phyloP scores from a whole-genome alignment of 2,329 filamentous ascomycete species.

The Fusarium metavorans region DNA sequence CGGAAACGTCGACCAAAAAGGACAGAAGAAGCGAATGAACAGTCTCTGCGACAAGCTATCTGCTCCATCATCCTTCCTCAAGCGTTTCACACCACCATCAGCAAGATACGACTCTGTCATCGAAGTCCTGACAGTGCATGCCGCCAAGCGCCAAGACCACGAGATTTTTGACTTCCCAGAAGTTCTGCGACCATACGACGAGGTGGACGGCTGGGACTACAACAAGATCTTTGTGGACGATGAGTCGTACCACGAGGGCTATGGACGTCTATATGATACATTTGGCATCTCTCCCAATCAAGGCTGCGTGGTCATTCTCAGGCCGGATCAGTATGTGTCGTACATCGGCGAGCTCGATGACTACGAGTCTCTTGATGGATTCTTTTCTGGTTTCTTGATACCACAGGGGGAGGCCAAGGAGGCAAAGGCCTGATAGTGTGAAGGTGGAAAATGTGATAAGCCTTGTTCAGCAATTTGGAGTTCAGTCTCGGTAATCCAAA shows the following conservation, averaged over 20 bases:
- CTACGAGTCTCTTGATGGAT: neutral
- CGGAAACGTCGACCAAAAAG: conserved; percentile 62
- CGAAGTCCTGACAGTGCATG: conserved; percentile 72
- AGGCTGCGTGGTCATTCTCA: conserved; percentile 69
- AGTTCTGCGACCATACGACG: conserved; percentile 53
- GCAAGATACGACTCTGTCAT: conserved; percentile 53
- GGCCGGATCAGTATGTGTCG: conserved; percentile 76
- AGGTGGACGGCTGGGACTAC: conserved; percentile 66
- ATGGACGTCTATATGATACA: conserved; percentile 63
- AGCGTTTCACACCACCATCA: conserved; percentile 13
- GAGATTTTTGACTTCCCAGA: conserved; percentile 65
- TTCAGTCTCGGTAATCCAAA: neutral
- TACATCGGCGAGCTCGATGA: conserved; percentile 31
- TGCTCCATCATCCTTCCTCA: conserved; percentile 49
- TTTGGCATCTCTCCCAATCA: conserved; percentile 66
- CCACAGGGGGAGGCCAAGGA: neutral
- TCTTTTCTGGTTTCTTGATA: conserved; percentile 1
- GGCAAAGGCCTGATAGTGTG: neutral
- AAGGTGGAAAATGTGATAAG: neutral
- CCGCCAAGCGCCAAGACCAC: conserved; percentile 60
- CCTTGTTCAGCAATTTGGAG: neutral
- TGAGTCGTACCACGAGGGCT: conserved; percentile 64
- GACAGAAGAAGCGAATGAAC: conserved; percentile 47
- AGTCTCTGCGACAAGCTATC: conserved; percentile 42
- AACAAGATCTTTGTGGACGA: conserved; percentile 69